A percentile compares a stretch with the other conserved stretches of the same genome.
phyloP scores from a whole-genome alignment of 2,329 filamentous ascomycete genomes.

The Cercospora sojina region DNA sequence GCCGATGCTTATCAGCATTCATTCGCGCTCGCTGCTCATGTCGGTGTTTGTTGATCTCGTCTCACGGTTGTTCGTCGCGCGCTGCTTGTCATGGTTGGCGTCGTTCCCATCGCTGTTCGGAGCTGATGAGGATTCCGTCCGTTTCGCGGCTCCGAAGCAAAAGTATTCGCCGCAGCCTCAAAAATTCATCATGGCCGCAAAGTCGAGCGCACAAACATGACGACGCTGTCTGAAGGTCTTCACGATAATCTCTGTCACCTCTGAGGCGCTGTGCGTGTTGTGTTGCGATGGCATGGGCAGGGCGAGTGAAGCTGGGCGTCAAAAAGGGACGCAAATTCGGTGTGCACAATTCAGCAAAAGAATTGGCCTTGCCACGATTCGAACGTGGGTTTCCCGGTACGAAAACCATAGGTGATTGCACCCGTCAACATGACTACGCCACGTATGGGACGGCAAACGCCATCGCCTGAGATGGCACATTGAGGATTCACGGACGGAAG shows the following conservation, averaged over 20 bases:
- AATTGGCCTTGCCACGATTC: conserved; percentile 5
- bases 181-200: neutral
- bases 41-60: neutral
- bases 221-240: neutral
- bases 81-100: neutral
- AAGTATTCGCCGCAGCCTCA: neutral
- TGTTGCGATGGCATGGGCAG: neutral
- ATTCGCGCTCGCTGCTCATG: neutral
- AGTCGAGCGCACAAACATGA: neutral
- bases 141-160: neutral
- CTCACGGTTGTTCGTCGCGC: neutral
- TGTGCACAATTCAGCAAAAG: neutral
- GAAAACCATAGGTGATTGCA: neutral
- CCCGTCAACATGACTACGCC: neutral
- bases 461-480: neutral
- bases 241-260: neutral
- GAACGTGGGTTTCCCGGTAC: conserved; percentile 2
- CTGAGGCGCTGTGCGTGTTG: neutral
- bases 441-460: neutral
- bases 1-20: neutral
- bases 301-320: neutral
- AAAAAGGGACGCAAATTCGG: neutral
- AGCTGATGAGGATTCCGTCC: neutral
- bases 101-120: neutral
- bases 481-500: neutral